Evolutionary conservation across 345 rosid species (phyloP).

Genomic region (Populus pruinosa): DNA sequence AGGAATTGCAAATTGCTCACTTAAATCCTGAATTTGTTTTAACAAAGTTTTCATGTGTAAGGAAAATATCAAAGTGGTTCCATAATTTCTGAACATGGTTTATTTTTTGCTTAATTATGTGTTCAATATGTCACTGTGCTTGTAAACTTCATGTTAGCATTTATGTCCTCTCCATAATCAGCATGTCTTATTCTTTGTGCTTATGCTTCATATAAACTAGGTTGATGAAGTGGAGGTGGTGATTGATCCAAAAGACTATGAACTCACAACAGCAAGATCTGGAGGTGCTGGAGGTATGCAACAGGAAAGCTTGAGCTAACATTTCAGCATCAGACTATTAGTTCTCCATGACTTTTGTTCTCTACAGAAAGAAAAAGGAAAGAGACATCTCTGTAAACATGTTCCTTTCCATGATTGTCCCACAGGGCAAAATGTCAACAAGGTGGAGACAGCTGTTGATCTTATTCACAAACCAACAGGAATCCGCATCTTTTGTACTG

Average conservation of each 20-base stretch:
- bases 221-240: constrained; percentile 95
- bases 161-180: not conserved
- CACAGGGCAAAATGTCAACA: constrained; percentile 96
- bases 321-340: not conserved
- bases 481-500: constrained; percentile 93
- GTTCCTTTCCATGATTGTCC: constrained; percentile 14
- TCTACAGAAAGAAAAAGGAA: not conserved
- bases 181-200: not conserved
- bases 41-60: not conserved
- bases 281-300: constrained; percentile 96
- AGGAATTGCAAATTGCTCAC: not conserved
- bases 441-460: constrained; percentile 97
- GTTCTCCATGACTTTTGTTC: not conserved
- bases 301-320: not conserved
- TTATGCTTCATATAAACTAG: constrained; percentile 35
- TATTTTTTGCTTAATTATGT: no score
- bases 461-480: constrained; percentile 91
- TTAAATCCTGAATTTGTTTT: not conserved
- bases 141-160: not conserved
- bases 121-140: not conserved
- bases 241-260: constrained; percentile 92
- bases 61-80: no score
- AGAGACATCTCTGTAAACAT: not conserved
- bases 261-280: constrained; percentile 90
- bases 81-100: no score